Evolutionary conservation across 371 early-diverging fungal species (phyloP).

Genomic region (Smittium culicis): DNA sequence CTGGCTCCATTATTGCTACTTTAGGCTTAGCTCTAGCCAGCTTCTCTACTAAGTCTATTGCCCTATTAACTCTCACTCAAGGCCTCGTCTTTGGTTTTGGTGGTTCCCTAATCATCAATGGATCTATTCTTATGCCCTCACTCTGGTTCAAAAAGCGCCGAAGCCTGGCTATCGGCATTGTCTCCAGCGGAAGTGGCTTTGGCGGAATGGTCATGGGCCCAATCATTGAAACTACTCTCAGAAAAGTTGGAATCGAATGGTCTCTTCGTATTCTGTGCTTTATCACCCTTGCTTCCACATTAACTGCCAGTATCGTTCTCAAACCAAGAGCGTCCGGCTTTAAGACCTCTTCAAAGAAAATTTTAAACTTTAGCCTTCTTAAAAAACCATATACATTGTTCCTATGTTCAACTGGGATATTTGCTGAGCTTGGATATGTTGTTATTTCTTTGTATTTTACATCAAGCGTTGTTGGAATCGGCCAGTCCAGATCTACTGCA

Average conservation of each 20-base stretch:
- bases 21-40: slow-evolving; percentile 38
- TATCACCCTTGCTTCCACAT: slow-evolving; percentile 15
- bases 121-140: slow-evolving; percentile 23
- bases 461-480: neutral
- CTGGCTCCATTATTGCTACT: slow-evolving; percentile 31
- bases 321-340: slow-evolving; percentile 19
- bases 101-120: slow-evolving; percentile 14
- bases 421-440: neutral
- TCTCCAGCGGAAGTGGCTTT: slow-evolving; percentile 50
- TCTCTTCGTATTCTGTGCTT: slow-evolving; percentile 33
- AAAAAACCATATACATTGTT: slow-evolving; percentile 19
- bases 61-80: slow-evolving; percentile 54
- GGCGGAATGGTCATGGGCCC: slow-evolving; percentile 55
- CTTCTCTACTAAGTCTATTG: slow-evolving; percentile 32
- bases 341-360: slow-evolving; percentile 14
- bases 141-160: slow-evolving; percentile 63
- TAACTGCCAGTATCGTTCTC: slow-evolving; percentile 32
- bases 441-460: neutral
- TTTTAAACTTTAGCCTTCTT: slow-evolving; percentile 31
- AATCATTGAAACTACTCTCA: slow-evolving; percentile 38
- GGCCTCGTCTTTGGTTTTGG: slow-evolving; percentile 51
- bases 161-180: slow-evolving; percentile 57
- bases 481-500: slow-evolving; percentile 8
- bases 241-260: slow-evolving; percentile 37
- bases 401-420: neutral